A percentile compares a stretch with the other conserved stretches of the same genome.
These are phyloP conservation scores for Lavandula angustifolia DNA, from an alignment of 257 asterid species.

Conservation along the genomic window DNA sequence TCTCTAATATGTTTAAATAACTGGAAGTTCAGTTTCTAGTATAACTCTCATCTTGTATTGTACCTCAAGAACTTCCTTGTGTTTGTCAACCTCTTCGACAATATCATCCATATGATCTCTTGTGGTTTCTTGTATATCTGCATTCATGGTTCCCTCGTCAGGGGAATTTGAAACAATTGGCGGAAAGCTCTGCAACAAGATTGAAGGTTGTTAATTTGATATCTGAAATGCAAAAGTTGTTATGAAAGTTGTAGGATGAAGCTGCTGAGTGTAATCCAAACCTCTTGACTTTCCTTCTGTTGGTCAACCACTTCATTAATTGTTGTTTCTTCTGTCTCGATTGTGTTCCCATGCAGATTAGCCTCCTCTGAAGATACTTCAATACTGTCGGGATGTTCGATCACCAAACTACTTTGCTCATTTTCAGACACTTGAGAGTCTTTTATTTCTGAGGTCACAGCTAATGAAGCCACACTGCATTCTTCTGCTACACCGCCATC, in stretches of 20 bases:
- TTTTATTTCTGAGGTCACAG: not conserved
- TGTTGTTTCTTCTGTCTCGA: constrained; percentile 25
- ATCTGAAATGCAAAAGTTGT: not conserved
- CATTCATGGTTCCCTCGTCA: constrained; percentile 21
- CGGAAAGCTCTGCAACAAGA: constrained; percentile 30
- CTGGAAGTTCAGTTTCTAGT: not conserved
- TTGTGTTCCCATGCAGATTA: constrained; percentile 9
- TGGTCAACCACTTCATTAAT: constrained; percentile 20
- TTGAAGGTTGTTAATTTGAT: constrained; percentile 10
- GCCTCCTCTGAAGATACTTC: constrained; percentile 33
- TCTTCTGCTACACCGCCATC: not conserved
- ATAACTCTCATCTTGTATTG: constrained; percentile 22
- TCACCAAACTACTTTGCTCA: not conserved
- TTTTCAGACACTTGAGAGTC: not conserved
- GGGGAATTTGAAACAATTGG: constrained; percentile 23
- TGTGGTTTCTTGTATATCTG: constrained; percentile 20
- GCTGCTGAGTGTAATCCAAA: constrained; percentile 25
- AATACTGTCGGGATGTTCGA: constrained; percentile 30
- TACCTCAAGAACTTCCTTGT: constrained; percentile 35
- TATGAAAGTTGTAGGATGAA: not conserved
- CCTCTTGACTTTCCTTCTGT: constrained; percentile 30
- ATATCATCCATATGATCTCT: constrained; percentile 15
- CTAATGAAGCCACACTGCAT: not conserved
- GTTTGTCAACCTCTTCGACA: constrained; percentile 16
- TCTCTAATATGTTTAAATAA: not conserved